Base-by-base conservation (phyloP, 768 basidiomycete species). In the Lactifluus subvellereus region DNA sequence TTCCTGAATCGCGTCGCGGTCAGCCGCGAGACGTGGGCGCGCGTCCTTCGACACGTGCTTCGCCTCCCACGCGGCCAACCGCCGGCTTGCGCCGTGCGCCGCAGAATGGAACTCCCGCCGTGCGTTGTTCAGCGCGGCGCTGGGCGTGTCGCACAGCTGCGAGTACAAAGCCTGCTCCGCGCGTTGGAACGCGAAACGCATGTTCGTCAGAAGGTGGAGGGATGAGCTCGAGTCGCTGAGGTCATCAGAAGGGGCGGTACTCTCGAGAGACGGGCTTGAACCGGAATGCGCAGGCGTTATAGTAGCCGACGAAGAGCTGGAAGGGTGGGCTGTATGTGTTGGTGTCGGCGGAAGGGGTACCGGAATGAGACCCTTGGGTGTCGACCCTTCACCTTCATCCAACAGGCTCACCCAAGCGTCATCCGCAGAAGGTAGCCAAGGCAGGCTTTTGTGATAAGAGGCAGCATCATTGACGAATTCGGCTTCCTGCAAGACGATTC, bases 21-120 rank as follows among this genome's bases (percentile, higher is more conserved):
- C 54, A n/a, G 63, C 61, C 57, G 52, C 55, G 42, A 64, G 54
- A 22, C 65, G 50, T 2, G 64, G 59, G 40, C 65, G 57, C n/a
- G 55, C 60, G 22, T 73, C 73, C 13, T 75, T 62, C 67, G 74
- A 67, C n/a, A 83, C 67, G 72, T 88, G 85, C 69, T 88, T 88
- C 70, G 72, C 75, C 73, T 86, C 80, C 87, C 87, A 89, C 0
- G 85, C 85, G 0, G 69, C 59, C 11, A 89, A 68, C 37, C 87
- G 76, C 64, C 79, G 80, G 61, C 78, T 75, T 7, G 84, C 80
- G 0, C 84, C 85, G 30, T 74, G 74, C 1, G 82, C 84, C 1
- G 79, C 75, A 1, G 77, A 76, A 10, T 80, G 58, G 68, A 89
- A 90, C 14, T 80, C 74, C 45, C 86, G 71, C 7, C 88, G 78